Base-by-base conservation (phyloP, 2,329 filamentous ascomycete genomes). In the Claviceps sp. region DNA sequence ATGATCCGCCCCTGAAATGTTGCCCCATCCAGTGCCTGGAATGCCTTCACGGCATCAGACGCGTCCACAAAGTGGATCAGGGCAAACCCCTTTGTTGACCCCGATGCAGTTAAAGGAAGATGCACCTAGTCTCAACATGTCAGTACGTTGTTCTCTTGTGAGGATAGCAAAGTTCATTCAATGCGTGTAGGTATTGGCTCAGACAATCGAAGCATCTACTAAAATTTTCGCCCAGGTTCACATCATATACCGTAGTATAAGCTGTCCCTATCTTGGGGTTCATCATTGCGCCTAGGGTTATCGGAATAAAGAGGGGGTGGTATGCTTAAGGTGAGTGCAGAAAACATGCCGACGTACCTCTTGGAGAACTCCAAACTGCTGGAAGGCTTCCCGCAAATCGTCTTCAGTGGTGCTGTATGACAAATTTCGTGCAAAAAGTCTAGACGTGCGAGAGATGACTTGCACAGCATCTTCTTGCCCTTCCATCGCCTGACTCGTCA, bases 221-320 rank as follows among this genome's bases (percentile, higher is more conserved):
- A 98, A 95, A 94, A 95, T 93, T 86, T 79, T 88, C 84, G 89
- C 84, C 84, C 85, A 83, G 81, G 70, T 77, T 88, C 76, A 81
- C 86, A 90, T 94, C 90, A 97, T 75, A 76, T 88, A 86, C 88
- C 72, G 67, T 62, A 76, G 86, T 86, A 91, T 96, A 86, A 89
- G 91, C 82, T 97, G 93, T 97, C 93, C 93, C 93, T 97, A 97
- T 97, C 93, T 86, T 54, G 86, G 86, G 81, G 74, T 88, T 97
- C 91, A 97, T 97, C 93, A 91, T 79, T 69, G 72, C 74, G 76
- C 58, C 57, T 44, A 20, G 37, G 13, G 4, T 22, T 22, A 22
- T 22, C 9, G n/a, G 16, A 30, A 13, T 20, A 8, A 16, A n/a
- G 44, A 13, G 22, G 6, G 40, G 30, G 43, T 37, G 24, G 38